Conservation (phyloP, 768 basidiomycete species). For the Pleurotus eryngii region DNA sequence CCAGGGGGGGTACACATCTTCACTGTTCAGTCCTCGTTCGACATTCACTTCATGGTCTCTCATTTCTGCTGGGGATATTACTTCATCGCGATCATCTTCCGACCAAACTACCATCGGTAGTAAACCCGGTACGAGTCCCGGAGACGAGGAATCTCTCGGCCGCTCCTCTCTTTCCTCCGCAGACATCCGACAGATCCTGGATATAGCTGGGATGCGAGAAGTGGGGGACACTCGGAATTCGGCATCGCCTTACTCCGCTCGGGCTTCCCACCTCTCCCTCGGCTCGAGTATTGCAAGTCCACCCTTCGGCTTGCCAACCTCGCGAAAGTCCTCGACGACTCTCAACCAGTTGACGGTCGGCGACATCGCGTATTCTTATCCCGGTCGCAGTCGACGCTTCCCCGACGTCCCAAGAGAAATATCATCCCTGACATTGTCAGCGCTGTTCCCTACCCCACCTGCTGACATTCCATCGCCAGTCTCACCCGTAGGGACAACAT, state of each 20-base stretch:
- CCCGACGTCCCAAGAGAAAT: conserved; percentile 7
- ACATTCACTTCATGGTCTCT: conserved; percentile 35
- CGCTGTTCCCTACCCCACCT: conserved; percentile 5
- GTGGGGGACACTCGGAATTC: conserved; percentile 11
- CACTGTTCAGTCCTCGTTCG: conserved; percentile 17
- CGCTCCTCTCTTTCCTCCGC: conserved; percentile 32
- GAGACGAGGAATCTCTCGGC: conserved; percentile 15
- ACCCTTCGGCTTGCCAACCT: background rate
- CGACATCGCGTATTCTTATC: background rate
- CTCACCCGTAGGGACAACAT: background rate
- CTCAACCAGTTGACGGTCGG: background rate
- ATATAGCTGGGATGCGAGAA: conserved; percentile 39
- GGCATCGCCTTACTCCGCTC: conserved; percentile 5
- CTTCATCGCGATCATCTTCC: background rate
- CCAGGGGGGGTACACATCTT: conserved; percentile 24
- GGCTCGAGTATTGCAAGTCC: background rate
- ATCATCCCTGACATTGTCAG: background rate
- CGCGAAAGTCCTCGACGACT: background rate
- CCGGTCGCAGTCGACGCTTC: background rate
- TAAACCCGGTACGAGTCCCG: background rate
- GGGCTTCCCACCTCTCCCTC: background rate
- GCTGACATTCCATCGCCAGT: conserved; percentile 1
- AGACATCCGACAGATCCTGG: conserved; percentile 53
- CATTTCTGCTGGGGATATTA: too few species aligned
- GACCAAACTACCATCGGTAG: conserved; percentile 3